These are phyloP conservation scores for Dillenia turbinata DNA, from an alignment of 164 flowering plant genomes.

Conservation along the genomic window DNA sequence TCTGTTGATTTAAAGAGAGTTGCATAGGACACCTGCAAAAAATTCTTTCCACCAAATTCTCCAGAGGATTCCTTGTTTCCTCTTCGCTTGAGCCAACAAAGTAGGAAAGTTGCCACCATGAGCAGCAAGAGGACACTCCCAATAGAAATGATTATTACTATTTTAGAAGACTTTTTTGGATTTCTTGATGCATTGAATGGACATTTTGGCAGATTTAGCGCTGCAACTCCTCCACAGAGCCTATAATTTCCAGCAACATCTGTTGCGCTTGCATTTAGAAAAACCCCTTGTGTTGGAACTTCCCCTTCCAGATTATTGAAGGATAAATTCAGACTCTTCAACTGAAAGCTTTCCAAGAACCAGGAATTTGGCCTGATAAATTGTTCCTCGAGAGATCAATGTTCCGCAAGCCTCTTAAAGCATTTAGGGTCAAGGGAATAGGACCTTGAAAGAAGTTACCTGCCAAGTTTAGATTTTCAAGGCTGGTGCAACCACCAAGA, in stretches of 20 bases:
- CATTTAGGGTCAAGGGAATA: not conserved
- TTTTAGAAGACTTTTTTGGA: not conserved
- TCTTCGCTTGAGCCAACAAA: not conserved
- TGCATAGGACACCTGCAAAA: not conserved
- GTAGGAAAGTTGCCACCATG: not conserved
- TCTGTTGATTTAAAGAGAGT: conserved; percentile 4
- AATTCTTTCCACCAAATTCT: no score
- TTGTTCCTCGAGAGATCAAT: conserved; percentile 4
- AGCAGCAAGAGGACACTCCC: not conserved
- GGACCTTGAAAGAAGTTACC: not conserved
- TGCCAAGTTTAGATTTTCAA: not conserved
- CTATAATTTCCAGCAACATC: not conserved
- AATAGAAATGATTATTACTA: not conserved
- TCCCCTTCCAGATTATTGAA: conserved; percentile 12
- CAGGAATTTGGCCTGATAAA: conserved; percentile 4
- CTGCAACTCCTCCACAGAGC: conserved; percentile 12
- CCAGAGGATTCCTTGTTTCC: no score
- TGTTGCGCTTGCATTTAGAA: not conserved
- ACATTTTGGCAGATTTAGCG: conserved; percentile 7
- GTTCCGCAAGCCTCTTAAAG: not conserved
- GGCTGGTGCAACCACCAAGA: not conserved
- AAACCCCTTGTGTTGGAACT: conserved; percentile 10
- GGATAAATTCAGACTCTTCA: not conserved
- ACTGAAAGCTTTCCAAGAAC: not conserved
- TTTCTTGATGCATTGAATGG: not conserved